Conservation (phyloP, 805 yeast genomes). For the Metschnikowia lochheadii region DNA sequence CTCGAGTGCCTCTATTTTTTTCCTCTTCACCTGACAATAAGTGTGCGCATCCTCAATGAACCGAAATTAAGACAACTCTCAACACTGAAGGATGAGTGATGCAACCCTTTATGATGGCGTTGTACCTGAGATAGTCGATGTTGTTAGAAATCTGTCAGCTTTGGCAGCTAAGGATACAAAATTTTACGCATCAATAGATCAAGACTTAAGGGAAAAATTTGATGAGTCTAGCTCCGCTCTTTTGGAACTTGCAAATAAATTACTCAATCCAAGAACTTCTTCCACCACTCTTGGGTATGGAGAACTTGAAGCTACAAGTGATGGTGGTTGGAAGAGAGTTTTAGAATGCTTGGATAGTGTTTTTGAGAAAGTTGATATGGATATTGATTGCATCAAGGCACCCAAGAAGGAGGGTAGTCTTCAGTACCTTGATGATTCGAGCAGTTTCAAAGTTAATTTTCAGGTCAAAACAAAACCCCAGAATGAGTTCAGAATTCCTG, state of each 20-base stretch:
- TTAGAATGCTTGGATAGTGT: slow-evolving; percentile 62
- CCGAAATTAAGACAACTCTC: background rate
- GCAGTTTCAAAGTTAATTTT: slow-evolving; percentile 1
- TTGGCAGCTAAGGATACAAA: slow-evolving; percentile 77
- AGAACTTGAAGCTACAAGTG: slow-evolving; percentile 38
- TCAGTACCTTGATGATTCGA: slow-evolving; percentile 7
- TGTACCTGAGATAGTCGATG: slow-evolving; percentile 48
- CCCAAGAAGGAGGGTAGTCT: slow-evolving; percentile 20
- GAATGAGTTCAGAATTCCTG: slow-evolving; percentile 45
- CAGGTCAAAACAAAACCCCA: slow-evolving; percentile 58
- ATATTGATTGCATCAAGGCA: slow-evolving; percentile 45
- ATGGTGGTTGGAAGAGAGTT: slow-evolving; percentile 57
- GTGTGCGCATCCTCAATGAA: slow-evolving; percentile 4
- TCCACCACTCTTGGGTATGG: slow-evolving; percentile 30
- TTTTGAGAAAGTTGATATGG: slow-evolving; percentile 73
- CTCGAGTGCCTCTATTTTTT: slow-evolving; percentile 5
- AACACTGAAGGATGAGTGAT: background rate
- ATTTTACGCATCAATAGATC: slow-evolving; percentile 64
- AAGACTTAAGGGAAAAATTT: slow-evolving; percentile 36
- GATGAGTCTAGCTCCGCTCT: slow-evolving; percentile 40
- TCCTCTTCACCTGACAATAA: background rate
- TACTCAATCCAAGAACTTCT: slow-evolving; percentile 35
- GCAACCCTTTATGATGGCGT: background rate
- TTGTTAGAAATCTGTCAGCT: slow-evolving; percentile 64
- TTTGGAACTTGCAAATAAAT: slow-evolving; percentile 42